Base-by-base conservation (phyloP, 2,329 filamentous ascomycete species). In the Stagonosporopsis rhizophila region DNA sequence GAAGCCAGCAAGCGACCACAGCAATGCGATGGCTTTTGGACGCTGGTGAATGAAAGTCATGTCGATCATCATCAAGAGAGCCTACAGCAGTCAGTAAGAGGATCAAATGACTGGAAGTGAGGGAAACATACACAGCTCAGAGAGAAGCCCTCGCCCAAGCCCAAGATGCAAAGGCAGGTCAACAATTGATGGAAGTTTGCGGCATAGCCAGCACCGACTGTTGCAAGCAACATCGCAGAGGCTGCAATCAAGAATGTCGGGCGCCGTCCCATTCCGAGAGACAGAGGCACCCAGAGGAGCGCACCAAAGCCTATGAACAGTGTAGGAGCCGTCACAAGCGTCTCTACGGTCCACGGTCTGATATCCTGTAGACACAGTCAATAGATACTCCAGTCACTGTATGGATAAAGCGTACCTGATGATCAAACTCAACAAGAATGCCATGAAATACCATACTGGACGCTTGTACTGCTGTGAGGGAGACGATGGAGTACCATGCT, bases 41-140 rank as follows among this genome's bases (percentile, higher is more conserved):
- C 77, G 68, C 52, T 78, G 70, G 42, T 76, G 68, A 39, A 78
- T 76, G 58, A 75, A 79, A 0, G 76, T 76, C 38, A 78, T 53
- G 46, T 79, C 76, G 25, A 79, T 73, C 12, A 78, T 52, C 48
- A 74, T 71, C 1, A 78, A 59, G 3, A 77, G 61, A 12, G 67
- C 62, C 76, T 78, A 19, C 4, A 7, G 1, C 12, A 4, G 5
- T 60, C 25, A 65, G 44, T n/a, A 20, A 17, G 8, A 12, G 6
- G 14, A 3, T 14, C 8, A 19, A 30, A 2, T 14, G 19, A 15
- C 11, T 5, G 6, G 11, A 3, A 37, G 11, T 6, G 4, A 12
- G n/a, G 67, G 3, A 15, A 28, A 42, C 75, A 60, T 19, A 71
- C 67, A 23, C 70, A 37, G 27, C 58, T 72, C 1, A 77, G 35